These are phyloP conservation scores for Kazachstania africana DNA, from an alignment of 805 yeast genomes.

Conservation along the genomic window DNA sequence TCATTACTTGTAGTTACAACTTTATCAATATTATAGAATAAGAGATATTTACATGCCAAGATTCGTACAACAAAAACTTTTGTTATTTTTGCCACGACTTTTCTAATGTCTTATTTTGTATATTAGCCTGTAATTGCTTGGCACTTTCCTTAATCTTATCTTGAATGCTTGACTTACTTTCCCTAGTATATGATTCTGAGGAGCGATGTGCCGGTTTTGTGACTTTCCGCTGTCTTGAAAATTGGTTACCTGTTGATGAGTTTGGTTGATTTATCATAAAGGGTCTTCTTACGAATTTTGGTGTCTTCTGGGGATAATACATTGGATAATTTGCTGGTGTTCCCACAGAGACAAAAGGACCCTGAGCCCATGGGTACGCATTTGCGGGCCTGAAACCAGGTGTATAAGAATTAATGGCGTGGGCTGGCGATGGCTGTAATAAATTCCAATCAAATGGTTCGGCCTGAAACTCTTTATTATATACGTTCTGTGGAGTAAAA, in stretches of 20 bases:
- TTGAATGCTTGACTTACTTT: slow-evolving; percentile 1
- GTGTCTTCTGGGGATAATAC: slow-evolving; percentile 4
- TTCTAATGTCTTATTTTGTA: not conserved
- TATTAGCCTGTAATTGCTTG: slow-evolving; percentile 3
- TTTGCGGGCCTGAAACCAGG: slow-evolving; percentile 2
- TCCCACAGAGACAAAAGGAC: slow-evolving; percentile 3
- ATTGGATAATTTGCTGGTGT: slow-evolving; percentile 1
- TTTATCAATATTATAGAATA: too few relatives aligned
- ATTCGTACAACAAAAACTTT: too few relatives aligned
- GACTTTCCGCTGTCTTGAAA: slow-evolving; percentile 1
- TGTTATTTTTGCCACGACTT: too few relatives aligned
- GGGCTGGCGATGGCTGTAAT: slow-evolving; percentile 2
- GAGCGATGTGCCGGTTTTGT: slow-evolving; percentile 1
- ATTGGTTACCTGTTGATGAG: too few relatives aligned
- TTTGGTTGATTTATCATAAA: not conserved
- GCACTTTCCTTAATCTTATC: slow-evolving; percentile 4
- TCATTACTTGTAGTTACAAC: too few relatives aligned
- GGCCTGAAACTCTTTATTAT: not conserved
- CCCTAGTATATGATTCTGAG: not conserved
- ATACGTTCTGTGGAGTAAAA: slow-evolving; percentile 4
- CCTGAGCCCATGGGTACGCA: slow-evolving; percentile 5
- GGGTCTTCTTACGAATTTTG: slow-evolving; percentile 2
- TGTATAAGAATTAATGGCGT: slow-evolving; percentile 2
- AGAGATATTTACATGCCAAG: too few relatives aligned
- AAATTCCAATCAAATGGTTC: slow-evolving; percentile 5